phyloP scores from a whole-genome alignment of 176 grass and related monocot genomes.

The Alloteropsis semialata region DNA sequence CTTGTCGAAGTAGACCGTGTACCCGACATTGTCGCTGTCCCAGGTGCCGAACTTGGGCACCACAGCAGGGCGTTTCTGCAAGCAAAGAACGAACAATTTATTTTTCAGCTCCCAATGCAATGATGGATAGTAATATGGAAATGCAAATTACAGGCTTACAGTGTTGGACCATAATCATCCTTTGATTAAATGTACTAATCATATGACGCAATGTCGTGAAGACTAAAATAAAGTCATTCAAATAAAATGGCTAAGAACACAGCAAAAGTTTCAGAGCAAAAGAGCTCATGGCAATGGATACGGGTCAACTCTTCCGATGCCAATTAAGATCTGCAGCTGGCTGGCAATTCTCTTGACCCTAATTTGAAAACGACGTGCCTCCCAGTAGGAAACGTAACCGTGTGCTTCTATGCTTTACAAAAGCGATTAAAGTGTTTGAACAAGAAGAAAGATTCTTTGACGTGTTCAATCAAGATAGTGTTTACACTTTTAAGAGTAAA shows the following conservation, averaged over 20 bases:
- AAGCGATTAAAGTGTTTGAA: neutral
- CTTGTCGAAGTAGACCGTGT: slow-evolving; percentile 70
- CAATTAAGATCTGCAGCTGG: neutral
- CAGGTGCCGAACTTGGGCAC: slow-evolving; percentile 79
- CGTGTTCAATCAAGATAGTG: neutral
- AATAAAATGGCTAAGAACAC: neutral
- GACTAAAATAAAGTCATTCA: neutral
- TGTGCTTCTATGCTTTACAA: neutral
- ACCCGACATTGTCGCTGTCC: slow-evolving; percentile 65
- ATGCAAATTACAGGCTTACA: neutral
- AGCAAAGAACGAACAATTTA: neutral
- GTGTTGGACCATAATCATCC: neutral
- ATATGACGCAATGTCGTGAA: neutral
- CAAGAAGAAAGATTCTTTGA: neutral
- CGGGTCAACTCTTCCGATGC: neutral
- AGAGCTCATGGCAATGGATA: neutral
- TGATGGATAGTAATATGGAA: neutral
- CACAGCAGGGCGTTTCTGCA: slow-evolving; percentile 56
- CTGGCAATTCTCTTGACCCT: neutral
- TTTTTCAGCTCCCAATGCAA: neutral
- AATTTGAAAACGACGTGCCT: slow-evolving; percentile 13
- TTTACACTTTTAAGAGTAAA: neutral
- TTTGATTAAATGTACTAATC: neutral
- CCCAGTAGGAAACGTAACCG: neutral
- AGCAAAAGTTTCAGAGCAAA: neutral